These are phyloP conservation scores for Avena eriantha DNA, from an alignment of 176 grass and related monocot species.

Conservation along the genomic window DNA sequence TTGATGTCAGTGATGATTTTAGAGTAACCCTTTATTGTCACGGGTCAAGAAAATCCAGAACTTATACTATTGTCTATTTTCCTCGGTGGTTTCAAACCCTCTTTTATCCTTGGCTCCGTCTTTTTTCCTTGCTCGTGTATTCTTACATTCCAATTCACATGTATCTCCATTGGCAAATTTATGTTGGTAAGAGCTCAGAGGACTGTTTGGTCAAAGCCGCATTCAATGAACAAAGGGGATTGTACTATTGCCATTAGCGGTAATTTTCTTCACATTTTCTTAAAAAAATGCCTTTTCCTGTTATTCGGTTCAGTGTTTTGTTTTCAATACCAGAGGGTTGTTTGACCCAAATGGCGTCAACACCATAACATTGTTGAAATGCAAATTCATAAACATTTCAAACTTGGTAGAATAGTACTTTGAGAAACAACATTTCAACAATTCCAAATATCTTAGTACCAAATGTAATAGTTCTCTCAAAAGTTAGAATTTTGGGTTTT, in stretches of 20 bases:
- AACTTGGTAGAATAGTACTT: neutral
- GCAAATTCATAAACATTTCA: neutral
- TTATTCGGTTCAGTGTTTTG: neutral
- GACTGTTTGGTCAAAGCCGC: neutral
- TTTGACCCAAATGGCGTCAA: neutral
- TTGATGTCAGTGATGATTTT: conserved; percentile 46
- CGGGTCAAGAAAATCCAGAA: neutral
- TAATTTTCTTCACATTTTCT: too few relatives aligned
- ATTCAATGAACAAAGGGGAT: neutral
- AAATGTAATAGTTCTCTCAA: neutral
- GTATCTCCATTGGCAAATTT: neutral
- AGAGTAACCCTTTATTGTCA: neutral
- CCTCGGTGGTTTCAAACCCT: neutral
- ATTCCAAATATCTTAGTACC: neutral
- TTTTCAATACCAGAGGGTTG: neutral
- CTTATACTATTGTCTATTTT: neutral
- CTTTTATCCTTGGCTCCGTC: neutral
- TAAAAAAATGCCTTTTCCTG: neutral
- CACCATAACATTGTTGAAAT: neutral
- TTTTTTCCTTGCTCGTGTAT: neutral
- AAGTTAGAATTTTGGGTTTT: neutral
- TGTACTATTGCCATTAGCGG: neutral
- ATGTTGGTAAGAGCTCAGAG: neutral
- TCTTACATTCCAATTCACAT: neutral
- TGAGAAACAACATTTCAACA: neutral